Percentiles rank a stretch among this genome's conserved stretches.
Conservation (phyloP, 116 monocot genomes). For the Thalassia testudinum region DNA sequence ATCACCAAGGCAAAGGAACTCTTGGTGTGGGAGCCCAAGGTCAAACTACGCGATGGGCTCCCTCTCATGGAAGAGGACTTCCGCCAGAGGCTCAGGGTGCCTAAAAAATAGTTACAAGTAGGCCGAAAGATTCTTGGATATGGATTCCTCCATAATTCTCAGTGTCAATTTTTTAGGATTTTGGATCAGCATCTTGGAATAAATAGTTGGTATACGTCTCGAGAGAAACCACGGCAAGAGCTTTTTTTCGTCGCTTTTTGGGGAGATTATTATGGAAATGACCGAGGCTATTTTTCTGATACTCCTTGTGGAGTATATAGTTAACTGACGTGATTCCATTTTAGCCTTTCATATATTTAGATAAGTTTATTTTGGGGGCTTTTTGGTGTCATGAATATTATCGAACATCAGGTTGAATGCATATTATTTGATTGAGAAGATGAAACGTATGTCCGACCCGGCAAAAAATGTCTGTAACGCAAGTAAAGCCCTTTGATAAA, state of each 20-base stretch:
- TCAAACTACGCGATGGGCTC: constrained; percentile 49
- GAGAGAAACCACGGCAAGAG: background rate
- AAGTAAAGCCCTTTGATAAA: too few species aligned
- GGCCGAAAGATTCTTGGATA: background rate
- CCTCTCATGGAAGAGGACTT: constrained; percentile 91
- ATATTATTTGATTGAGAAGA: too few species aligned
- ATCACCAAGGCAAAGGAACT: constrained; percentile 72
- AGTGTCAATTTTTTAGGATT: too few species aligned
- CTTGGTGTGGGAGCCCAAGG: constrained; percentile 66
- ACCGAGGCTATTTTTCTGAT: background rate
- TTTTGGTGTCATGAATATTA: too few species aligned
- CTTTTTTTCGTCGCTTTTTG: background rate
- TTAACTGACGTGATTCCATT: too few species aligned
- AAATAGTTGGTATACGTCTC: background rate
- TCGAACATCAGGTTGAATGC: too few species aligned
- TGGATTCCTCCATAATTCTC: background rate
- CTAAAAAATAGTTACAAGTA: constrained; percentile 13
- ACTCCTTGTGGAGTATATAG: too few species aligned
- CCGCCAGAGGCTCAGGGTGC: constrained; percentile 38
- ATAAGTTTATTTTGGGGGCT: too few species aligned
- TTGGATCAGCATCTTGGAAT: background rate
- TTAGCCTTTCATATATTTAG: too few species aligned
- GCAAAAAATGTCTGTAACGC: too few species aligned
- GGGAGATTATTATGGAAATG: background rate
- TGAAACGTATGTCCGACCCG: too few species aligned